Evolutionary conservation across 306 rosid species (phyloP).

Genomic region (Alnus rubra): DNA sequence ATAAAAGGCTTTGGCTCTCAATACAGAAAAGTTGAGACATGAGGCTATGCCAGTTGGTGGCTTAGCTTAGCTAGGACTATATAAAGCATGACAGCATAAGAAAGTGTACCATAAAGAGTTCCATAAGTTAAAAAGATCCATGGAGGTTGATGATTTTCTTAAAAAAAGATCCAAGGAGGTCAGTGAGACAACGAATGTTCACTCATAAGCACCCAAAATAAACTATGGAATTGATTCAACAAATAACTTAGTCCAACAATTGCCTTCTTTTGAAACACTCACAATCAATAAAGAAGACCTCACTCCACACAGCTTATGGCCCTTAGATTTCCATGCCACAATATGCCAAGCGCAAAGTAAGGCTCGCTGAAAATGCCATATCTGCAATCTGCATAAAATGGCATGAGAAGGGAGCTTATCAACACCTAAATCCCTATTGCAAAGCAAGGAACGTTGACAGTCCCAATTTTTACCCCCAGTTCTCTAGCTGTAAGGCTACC

Average conservation of each 20-base stretch:
- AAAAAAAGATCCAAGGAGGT: not conserved
- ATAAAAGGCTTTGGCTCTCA: not conserved
- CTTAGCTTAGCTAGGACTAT: not conserved
- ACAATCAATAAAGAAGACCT: not conserved
- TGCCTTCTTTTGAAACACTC: not conserved
- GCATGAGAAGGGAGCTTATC: not conserved
- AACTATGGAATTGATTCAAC: not conserved
- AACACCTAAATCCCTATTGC: not conserved
- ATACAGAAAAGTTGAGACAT: not conserved
- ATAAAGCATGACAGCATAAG: too few species aligned
- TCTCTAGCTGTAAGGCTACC: not conserved
- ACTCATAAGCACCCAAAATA: not conserved
- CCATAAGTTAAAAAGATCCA: not conserved
- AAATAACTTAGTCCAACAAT: not conserved
- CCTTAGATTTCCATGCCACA: not conserved
- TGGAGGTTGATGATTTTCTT: too few species aligned
- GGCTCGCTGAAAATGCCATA: not conserved
- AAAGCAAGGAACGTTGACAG: not conserved
- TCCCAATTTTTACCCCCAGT: not conserved
- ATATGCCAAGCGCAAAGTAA: not conserved
- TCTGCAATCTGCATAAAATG: not conserved
- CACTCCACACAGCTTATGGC: not conserved
- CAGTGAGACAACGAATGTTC: not conserved
- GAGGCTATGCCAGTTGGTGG: not conserved
- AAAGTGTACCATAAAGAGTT: not conserved